Evolutionary conservation across 2,329 filamentous ascomycete species (phyloP), one percentile per base, ranked within the genome.

Genomic region (Fusarium sp.): DNA sequence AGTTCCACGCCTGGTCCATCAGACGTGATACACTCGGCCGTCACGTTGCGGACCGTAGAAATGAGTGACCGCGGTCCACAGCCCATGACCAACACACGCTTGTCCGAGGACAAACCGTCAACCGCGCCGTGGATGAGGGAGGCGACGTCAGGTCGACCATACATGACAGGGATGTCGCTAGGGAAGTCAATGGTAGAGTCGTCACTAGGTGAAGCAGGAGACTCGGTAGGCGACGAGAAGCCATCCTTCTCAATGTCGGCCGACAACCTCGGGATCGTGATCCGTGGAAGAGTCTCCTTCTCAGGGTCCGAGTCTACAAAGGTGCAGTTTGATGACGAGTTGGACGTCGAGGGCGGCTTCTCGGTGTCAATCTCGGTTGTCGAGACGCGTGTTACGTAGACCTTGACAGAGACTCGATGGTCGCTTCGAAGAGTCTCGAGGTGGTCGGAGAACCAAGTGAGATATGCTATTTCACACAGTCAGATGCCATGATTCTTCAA

Each of bases 1-100:
- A 85, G 74, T 67, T 84, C 83, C 4, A 86, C 74, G 25, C 79
- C 79, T 2, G 83, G 81, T 1, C 83, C 83, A 7, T 78, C 76
- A 0, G 74, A 56, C 20, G 73, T 77, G 50, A 85, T 83, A 58
- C 75, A 78, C 11, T 70, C 70, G 1, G 81, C 81, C 0, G 80
- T 76, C 2, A 80, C 79, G 56, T 82, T 79, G 25, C 83, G 80
- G 34, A 84, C 79, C 23, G 77, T 68, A 20, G 75, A 73, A 78
- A 83, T 83, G 54, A 86, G 71, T 5, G 74, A 73, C 4, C 76
- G 76, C 1, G 84, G 83, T 1, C 84, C 84, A 75, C 84, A 86
- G 9, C 80, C 82, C 65, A 83, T 79, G 59, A 86, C 75, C 36
- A 81, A 72, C 40, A 83, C 77, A 1, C 79, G 77, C 58, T 80